Percentiles rank a stretch among this genome's conserved stretches.
phyloP scores from a whole-genome alignment of 2,329 filamentous ascomycete species.

The Endocalyx cinctus region DNA sequence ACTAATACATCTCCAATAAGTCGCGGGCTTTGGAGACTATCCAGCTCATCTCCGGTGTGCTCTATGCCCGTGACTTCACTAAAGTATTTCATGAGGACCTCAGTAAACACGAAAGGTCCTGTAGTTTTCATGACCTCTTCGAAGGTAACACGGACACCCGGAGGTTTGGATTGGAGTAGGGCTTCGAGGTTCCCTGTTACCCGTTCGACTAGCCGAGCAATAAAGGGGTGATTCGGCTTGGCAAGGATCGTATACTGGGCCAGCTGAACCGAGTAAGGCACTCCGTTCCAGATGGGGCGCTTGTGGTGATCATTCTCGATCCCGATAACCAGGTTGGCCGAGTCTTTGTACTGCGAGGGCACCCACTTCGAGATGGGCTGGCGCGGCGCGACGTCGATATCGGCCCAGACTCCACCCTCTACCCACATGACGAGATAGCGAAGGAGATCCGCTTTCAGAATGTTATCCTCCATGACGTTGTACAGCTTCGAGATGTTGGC shows the following conservation, averaged over 20 bases:
- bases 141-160: slow-evolving; percentile 13
- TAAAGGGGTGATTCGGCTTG: slow-evolving; percentile 67
- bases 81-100: slow-evolving; percentile 27
- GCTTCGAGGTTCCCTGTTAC: slow-evolving; percentile 42
- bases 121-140: slow-evolving; percentile 28
- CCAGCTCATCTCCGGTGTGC: slow-evolving; percentile 26
- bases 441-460: slow-evolving; percentile 57
- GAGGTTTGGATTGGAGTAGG: slow-evolving; percentile 14
- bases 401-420: slow-evolving; percentile 64
- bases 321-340: slow-evolving; percentile 62
- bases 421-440: slow-evolving; percentile 59
- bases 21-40: slow-evolving; percentile 20
- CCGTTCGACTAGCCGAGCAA: slow-evolving; percentile 60
- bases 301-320: slow-evolving; percentile 60
- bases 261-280: slow-evolving; percentile 67
- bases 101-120: slow-evolving; percentile 27
- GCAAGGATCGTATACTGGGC: slow-evolving; percentile 72
- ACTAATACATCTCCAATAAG: slow-evolving; percentile 30
- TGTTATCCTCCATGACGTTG: slow-evolving; percentile 40
- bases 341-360: slow-evolving; percentile 53
- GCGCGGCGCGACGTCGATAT: slow-evolving; percentile 64
- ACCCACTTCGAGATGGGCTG: slow-evolving; percentile 65
- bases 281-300: slow-evolving; percentile 44
- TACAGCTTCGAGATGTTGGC: slow-evolving; percentile 48
- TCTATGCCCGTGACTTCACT: slow-evolving; percentile 16